Evolutionary conservation across 495 filamentous ascomycete genomes (phyloP).

Genomic region (Penicillium verhagenii): DNA sequence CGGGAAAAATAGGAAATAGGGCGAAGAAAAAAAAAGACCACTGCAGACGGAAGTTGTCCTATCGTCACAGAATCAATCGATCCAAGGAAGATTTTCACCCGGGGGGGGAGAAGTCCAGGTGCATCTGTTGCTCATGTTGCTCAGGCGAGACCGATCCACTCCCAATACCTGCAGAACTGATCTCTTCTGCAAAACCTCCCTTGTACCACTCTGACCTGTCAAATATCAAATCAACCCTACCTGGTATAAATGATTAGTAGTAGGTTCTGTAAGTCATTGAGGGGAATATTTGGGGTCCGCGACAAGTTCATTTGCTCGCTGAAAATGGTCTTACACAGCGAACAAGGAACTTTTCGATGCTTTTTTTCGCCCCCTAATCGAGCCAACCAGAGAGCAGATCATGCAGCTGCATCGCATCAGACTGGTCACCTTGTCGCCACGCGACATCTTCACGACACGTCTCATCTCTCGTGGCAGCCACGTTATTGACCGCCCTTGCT

Average conservation of each 20-base stretch:
- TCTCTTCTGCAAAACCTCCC: background rate
- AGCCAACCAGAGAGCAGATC: slow-evolving; percentile 8
- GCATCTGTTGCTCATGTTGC: no score
- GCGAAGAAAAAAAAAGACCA: background rate
- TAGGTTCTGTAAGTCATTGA: background rate
- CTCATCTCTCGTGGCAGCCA: slow-evolving; percentile 44
- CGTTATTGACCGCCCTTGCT: slow-evolving; percentile 30
- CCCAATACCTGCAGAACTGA: background rate
- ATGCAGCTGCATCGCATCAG: slow-evolving; percentile 6
- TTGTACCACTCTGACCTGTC: slow-evolving; percentile 7
- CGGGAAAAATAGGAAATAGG: background rate
- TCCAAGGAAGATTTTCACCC: background rate
- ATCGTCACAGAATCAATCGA: background rate
- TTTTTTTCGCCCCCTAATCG: slow-evolving; percentile 4
- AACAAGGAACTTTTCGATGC: background rate
- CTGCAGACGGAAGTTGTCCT: background rate
- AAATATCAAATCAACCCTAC: slow-evolving; percentile 3
- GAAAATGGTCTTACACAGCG: background rate
- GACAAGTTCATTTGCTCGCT: slow-evolving; percentile 1
- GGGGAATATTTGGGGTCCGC: background rate
- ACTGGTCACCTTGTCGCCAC: slow-evolving; percentile 18
- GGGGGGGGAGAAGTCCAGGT: background rate
- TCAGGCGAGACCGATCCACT: background rate
- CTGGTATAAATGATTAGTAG: background rate
- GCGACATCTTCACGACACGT: slow-evolving; percentile 3